These are phyloP conservation scores for Dactylellina parvicollis DNA, from an alignment of 2,329 filamentous ascomycete genomes.

Conservation along the genomic window DNA sequence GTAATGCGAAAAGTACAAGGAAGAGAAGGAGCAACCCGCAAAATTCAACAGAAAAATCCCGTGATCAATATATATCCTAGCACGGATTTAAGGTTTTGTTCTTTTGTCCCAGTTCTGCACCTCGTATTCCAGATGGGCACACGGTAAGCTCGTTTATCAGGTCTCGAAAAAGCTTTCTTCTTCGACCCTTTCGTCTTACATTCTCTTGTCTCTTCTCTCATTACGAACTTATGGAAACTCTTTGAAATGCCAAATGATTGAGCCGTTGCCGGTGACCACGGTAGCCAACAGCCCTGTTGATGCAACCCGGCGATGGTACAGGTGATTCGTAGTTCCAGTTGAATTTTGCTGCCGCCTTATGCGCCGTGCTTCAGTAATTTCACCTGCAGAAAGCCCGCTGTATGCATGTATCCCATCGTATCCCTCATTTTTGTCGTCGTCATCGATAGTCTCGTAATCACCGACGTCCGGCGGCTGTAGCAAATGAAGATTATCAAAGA, in stretches of 20 bases:
- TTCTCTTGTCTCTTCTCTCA: not conserved
- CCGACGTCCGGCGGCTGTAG: slow-evolving; percentile 22
- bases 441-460: slow-evolving; percentile 14
- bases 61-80: slow-evolving; percentile 14
- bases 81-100: slow-evolving; percentile 16
- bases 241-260: slow-evolving; percentile 51
- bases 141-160: slow-evolving; percentile 23
- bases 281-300: slow-evolving; percentile 49
- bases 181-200: not conserved
- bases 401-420: slow-evolving; percentile 9
- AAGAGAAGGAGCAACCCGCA: not conserved
- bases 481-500: slow-evolving; percentile 30
- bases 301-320: slow-evolving; percentile 39
- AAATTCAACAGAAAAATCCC: slow-evolving; percentile 28
- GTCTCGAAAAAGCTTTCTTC: not conserved
- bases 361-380: slow-evolving; percentile 45
- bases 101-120: not conserved
- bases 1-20: not conserved
- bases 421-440: slow-evolving; percentile 18
- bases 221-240: slow-evolving; percentile 28
- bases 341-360: slow-evolving; percentile 33
- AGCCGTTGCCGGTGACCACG: slow-evolving; percentile 45
- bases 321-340: slow-evolving; percentile 11
- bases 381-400: slow-evolving; percentile 24
- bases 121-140: slow-evolving; percentile 41